phyloP scores from a whole-genome alignment of 305 asterid genomes.

The Stenogyne calaminthoides region DNA sequence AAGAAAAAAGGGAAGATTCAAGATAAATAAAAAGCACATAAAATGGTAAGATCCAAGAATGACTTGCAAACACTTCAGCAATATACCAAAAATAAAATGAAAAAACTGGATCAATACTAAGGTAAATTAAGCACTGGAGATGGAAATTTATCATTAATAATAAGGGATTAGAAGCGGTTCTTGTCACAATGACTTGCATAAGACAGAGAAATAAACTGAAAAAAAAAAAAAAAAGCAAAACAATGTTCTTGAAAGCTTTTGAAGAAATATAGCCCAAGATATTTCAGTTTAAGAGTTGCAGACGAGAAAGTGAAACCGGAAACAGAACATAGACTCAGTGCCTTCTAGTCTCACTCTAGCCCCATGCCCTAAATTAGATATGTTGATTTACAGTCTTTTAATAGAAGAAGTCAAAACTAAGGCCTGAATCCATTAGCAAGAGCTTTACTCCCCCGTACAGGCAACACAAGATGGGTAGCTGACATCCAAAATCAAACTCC shows the following conservation, averaged over 20 bases:
- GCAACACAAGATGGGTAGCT: neutral
- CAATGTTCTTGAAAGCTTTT: neutral
- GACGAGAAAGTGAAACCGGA: neutral
- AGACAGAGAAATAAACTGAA: neutral
- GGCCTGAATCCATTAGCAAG: neutral
- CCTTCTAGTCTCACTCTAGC: neutral
- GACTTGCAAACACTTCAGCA: conserved; percentile 1
- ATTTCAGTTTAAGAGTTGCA: neutral
- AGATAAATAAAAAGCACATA: conserved; percentile 12
- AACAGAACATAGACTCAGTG: neutral
- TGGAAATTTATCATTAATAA: neutral
- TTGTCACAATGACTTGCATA: neutral
- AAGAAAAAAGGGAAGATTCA: conserved; percentile 10
- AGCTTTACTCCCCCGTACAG: neutral
- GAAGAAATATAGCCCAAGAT: conserved; percentile 8
- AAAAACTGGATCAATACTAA: neutral
- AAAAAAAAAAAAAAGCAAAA: conserved; percentile 11
- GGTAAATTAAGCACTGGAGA: neutral
- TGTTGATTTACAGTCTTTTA: neutral
- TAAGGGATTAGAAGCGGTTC: neutral
- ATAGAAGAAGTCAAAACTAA: neutral
- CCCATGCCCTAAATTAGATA: neutral
- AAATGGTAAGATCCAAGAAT: conserved; percentile 7
- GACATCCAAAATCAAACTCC: neutral
- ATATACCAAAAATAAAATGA: conserved; percentile 7